A percentile compares a stretch with the other conserved stretches of the same genome.
These are phyloP conservation scores for Stellera chamaejasme DNA, from an alignment of 345 rosid genomes.

Conservation along the genomic window DNA sequence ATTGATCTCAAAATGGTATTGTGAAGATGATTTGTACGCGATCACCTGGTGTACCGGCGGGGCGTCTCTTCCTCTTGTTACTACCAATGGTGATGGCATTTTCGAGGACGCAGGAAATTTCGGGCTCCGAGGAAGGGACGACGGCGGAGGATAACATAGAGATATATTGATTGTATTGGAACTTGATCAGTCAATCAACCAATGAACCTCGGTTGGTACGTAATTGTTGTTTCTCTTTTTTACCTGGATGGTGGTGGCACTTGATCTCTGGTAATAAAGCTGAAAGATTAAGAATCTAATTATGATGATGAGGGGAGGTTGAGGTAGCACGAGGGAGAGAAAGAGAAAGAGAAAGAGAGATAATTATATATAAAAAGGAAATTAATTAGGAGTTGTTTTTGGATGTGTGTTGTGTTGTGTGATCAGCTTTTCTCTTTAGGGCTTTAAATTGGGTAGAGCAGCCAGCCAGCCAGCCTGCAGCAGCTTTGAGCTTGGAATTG, in stretches of 20 bases:
- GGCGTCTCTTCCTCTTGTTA: constrained; percentile 69
- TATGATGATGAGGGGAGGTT: neutral
- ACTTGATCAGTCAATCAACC: neutral
- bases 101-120: constrained; percentile 27
- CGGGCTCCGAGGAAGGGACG: constrained; percentile 32
- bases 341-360: neutral
- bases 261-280: neutral
- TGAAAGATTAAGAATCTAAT: constrained; percentile 1
- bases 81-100: constrained; percentile 12
- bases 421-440: constrained; percentile 20
- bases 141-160: constrained; percentile 28
- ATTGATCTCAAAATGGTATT: neutral
- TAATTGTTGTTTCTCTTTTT: neutral
- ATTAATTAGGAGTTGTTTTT: constrained; percentile 7
- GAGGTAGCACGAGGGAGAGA: constrained; percentile 4
- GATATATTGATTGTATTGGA: neutral
- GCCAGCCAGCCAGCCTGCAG: constrained; percentile 15
- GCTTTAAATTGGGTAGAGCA: constrained; percentile 10
- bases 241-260: neutral
- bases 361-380: neutral
- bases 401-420: constrained; percentile 17
- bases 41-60: constrained; percentile 90
- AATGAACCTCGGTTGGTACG: constrained; percentile 1
- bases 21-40: no score
- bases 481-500: constrained; percentile 17